Evolutionary conservation across 2,329 filamentous ascomycete species (phyloP), one percentile per base, ranked within the genome.

Genomic region (Trichoderma simmonsii): DNA sequence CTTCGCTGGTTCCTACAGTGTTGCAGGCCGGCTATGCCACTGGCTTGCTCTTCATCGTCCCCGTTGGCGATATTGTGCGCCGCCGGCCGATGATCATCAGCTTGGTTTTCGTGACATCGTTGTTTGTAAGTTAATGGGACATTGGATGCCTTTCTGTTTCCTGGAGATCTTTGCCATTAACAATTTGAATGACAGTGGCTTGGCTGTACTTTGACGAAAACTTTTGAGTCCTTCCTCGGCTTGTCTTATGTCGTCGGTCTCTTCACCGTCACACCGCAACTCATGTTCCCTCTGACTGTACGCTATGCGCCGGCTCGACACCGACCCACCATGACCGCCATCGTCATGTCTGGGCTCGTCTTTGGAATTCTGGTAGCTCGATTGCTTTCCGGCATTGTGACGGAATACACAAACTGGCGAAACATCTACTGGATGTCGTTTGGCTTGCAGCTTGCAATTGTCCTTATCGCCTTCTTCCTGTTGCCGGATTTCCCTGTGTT

Each of bases 401-500:
- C 92, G 0, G 89, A 93, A 76, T 94, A 89, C 77, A 90, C 90
- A 0, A 85, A 86, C 74, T 96, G 93, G 93, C 86, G 93, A 28
- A 89, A 88, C 72, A 89, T 95, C 8, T 96, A 94, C 83, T 95
- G 92, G 92, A 84, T 95, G 73, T 87, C 91, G 0, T 87, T 95
- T 6, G 92, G 86, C 0, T 83, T 93, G 0, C 93, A 96, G 80
- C 91, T 89, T 76, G 77, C 89, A 9, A 90, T 95, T 73, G 87
- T 91, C 71, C 74, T 83, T 7, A 81, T 91, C 0, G 86, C 95
- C 6, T 95, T 88, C 83, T 78, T 90, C 59, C 93, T 90, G 80
- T 91, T 96, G 90, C 93, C 93, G 0, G 92, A 95, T 79, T 96
- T 96, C 75, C 93, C 93, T 0, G 86, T 88, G 2, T 92, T 92